phyloP scores from a whole-genome alignment of 1,139 yeast genomes.

The Cylindricascospora bacillispora region DNA sequence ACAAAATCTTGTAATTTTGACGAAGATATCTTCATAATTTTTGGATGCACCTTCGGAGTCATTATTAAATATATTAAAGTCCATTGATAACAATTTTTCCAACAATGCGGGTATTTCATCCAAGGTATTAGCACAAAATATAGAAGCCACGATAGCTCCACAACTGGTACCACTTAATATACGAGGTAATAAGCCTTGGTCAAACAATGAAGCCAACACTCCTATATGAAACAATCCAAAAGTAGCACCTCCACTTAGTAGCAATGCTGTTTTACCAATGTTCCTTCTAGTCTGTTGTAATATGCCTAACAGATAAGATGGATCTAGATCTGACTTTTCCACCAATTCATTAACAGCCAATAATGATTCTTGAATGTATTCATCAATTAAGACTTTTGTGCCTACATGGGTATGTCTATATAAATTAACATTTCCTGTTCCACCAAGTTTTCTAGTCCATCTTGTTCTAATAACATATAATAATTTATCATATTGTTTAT shows the following conservation, averaged over 20 bases:
- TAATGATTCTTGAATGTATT: conserved; percentile 72
- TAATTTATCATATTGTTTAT: conserved; percentile 46
- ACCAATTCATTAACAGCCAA: conserved; percentile 36
- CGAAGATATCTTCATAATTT: conserved; percentile 31
- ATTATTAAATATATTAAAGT: conserved; percentile 61
- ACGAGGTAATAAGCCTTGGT: conserved; percentile 63
- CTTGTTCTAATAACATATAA: conserved; percentile 70
- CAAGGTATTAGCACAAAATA: conserved; percentile 67
- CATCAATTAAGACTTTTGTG: conserved; percentile 72
- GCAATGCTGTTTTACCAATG: conserved; percentile 85
- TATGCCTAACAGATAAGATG: conserved; percentile 62
- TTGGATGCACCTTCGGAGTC: conserved; percentile 37
- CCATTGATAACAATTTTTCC: conserved; percentile 39
- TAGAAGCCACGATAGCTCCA: conserved; percentile 87
- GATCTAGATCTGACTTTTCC: conserved; percentile 43
- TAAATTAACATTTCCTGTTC: conserved; percentile 72
- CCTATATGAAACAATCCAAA: conserved; percentile 91
- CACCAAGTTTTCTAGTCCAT: conserved; percentile 77
- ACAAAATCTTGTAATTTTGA: conserved; percentile 35
- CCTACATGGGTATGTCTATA: conserved; percentile 77
- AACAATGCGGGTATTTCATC: conserved; percentile 55
- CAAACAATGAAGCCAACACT: conserved; percentile 66
- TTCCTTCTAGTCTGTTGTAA: conserved; percentile 80
- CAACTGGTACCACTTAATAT: conserved; percentile 97
- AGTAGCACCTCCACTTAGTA: conserved; percentile 89